Conservation (phyloP, 2,329 filamentous ascomycete genomes). For the Raffaelea ambrosiae region DNA sequence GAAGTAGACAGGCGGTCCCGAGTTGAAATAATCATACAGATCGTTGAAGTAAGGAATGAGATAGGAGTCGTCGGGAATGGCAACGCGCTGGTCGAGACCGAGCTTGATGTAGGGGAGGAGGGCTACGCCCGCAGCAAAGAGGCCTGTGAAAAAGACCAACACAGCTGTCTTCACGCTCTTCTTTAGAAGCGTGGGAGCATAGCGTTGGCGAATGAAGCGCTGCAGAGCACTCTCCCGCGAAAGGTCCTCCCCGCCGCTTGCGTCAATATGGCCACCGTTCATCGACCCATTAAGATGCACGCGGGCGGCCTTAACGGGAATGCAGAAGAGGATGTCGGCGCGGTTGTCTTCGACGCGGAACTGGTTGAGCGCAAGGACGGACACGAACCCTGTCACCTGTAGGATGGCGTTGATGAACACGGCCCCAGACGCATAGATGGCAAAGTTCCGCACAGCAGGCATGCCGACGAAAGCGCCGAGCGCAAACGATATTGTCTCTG, state of each 20-base stretch:
- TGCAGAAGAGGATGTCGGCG: conserved; percentile 86
- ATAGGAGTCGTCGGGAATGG: conserved; percentile 88
- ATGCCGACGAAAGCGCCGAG: conserved; percentile 92
- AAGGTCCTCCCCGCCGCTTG: conserved; percentile 58
- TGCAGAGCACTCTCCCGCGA: conserved; percentile 80
- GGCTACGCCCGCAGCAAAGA: conserved; percentile 79
- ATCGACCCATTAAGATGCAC: conserved; percentile 51
- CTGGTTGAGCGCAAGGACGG: conserved; percentile 86
- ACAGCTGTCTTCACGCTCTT: conserved; percentile 72
- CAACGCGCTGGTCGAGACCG: conserved; percentile 88
- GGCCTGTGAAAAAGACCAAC: conserved; percentile 71
- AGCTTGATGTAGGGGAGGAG: conserved; percentile 78
- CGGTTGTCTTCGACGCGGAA: conserved; percentile 78
- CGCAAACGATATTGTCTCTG: conserved; percentile 88
- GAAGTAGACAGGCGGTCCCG: conserved; percentile 92
- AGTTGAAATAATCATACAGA: conserved; percentile 83
- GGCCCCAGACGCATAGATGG: conserved; percentile 88
- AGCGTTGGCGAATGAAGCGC: conserved; percentile 80
- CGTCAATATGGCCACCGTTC: conserved; percentile 16
- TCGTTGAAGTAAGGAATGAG: conserved; percentile 96
- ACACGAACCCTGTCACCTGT: conserved; percentile 95
- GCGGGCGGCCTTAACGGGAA: conserved; percentile 68
- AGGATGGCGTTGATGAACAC: conserved; percentile 96
- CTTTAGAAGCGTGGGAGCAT: conserved; percentile 73
- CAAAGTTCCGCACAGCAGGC: conserved; percentile 97